Evolutionary conservation across 2,329 filamentous ascomycete species (phyloP), one percentile per base, ranked within the genome.

Genomic region (Phialocephala subalpina): DNA sequence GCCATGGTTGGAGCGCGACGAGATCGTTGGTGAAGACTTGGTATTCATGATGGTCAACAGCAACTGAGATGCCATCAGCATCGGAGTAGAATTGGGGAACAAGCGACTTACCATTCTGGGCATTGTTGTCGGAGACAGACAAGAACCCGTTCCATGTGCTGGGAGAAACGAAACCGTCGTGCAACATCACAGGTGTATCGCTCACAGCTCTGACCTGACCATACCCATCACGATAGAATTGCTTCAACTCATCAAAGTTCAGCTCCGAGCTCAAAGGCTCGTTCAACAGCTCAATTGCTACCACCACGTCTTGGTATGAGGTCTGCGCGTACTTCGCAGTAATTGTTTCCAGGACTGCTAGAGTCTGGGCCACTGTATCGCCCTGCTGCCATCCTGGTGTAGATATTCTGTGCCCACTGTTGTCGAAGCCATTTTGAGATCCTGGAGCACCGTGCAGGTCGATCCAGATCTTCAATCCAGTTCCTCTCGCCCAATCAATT

Each of bases 1-100:
- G 74, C 69, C 80, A 78, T 3, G 83, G 82, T 40, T 80, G 77
- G 75, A 86, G 77, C 25, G 81, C 80, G 35, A 90, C 78, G 33
- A 85, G 78, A 0, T 78, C 79, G 27, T 82, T 77, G 66, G 80
- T 82, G 77, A 91, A 91, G 65, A 88, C 82, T 74, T 91, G 86
- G 74, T 92, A 92, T 73, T 91, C 87, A 74, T 92, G 90, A 65
- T 89, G 87, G 73, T 92, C 90, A 68, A 92, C 77, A 55, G 86
- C 64, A 16, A 76, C 75, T 74, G 45, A 1, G 80, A 82, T 58
- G 73, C 88, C 87, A 55, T 62, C 84, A 83, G 53, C n/a, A 22
- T 49, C 8, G 11, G 2, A 20, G 2, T n/a, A 90, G 82, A 11
- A 86, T 78, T 8, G 80, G 74, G n/a, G 86, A 82, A 53, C 85